phyloP scores from a whole-genome alignment of 176 grass and related monocot species.

The Thinopyrum elongatum region DNA sequence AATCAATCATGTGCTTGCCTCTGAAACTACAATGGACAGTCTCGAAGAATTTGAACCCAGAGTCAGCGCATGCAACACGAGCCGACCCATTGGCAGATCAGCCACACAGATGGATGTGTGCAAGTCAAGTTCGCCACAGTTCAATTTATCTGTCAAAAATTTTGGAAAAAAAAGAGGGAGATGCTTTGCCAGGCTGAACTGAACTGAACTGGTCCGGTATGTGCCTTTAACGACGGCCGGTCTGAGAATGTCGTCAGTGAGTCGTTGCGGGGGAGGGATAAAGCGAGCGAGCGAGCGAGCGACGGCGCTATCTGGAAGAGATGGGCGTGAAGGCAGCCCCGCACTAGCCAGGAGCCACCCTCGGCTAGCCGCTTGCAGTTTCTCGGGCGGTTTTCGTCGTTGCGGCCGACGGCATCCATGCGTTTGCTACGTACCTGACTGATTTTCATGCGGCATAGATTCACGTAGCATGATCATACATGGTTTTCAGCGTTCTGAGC shows the following conservation, averaged over 20 bases:
- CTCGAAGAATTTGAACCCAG: neutral
- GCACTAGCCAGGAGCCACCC: no score
- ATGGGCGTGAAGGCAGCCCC: no score
- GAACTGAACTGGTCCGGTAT: neutral
- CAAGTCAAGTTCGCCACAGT: neutral
- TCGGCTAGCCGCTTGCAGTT: no score
- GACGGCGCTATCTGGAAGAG: no score
- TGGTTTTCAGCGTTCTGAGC: no score
- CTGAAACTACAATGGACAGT: neutral
- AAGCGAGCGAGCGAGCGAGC: neutral
- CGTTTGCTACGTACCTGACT: neutral
- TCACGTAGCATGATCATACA: neutral
- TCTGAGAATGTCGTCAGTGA: neutral
- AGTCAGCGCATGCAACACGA: neutral
- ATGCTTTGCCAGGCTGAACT: neutral
- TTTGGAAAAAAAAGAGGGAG: no score
- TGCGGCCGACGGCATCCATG: neutral
- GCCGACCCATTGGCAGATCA: neutral
- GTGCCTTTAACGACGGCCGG: neutral
- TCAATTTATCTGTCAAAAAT: no score
- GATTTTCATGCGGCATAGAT: neutral
- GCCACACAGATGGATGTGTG: neutral
- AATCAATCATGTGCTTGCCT: neutral
- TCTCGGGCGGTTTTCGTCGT: neutral
- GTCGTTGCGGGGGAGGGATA: neutral